Percentiles rank a stretch among this genome's conserved stretches.
Evolutionary conservation across 2,329 filamentous ascomycete species (phyloP).

Genomic region (Colletotrichum sp.): DNA sequence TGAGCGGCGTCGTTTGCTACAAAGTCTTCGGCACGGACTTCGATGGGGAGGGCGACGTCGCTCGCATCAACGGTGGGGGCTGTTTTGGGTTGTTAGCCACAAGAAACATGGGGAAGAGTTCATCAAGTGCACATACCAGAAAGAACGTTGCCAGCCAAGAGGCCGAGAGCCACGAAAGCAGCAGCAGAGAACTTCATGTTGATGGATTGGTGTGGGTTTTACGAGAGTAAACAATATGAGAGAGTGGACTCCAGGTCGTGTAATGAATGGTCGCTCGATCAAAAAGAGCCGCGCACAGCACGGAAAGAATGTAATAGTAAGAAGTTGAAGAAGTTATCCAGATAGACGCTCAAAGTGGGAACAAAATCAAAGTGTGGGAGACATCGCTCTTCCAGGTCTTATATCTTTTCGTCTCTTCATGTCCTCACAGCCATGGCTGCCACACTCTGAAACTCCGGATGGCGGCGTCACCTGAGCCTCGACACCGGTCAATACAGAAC

Average conservation of each 20-base stretch:
- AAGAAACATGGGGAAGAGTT: neutral
- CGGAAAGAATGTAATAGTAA: neutral
- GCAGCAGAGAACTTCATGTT: slow-evolving; percentile 16
- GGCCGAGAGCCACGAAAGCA: neutral
- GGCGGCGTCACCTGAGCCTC: slow-evolving; percentile 6
- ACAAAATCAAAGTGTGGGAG: rapidly evolving
- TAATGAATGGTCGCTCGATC: neutral
- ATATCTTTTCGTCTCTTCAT: neutral
- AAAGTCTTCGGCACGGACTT: neutral
- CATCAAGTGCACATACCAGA: neutral
- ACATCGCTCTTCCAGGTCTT: neutral
- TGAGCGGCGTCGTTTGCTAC: neutral
- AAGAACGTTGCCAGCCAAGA: slow-evolving; percentile 11
- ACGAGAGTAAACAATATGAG: neutral
- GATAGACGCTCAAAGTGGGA: neutral
- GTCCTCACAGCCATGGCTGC: neutral
- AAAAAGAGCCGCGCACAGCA: slow-evolving; percentile 18
- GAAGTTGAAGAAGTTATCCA: neutral
- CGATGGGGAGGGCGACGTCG: neutral
- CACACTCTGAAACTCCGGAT: slow-evolving; percentile 19
- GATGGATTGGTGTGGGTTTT: neutral
- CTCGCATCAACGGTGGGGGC: neutral
- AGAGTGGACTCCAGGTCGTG: slow-evolving; percentile 11
- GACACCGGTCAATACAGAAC: neutral
- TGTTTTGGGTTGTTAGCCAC: neutral